Percentiles rank a stretch among this genome's conserved stretches.
Conservation (phyloP, 2,329 filamentous ascomycete species). For the Fusarium coicis region DNA sequence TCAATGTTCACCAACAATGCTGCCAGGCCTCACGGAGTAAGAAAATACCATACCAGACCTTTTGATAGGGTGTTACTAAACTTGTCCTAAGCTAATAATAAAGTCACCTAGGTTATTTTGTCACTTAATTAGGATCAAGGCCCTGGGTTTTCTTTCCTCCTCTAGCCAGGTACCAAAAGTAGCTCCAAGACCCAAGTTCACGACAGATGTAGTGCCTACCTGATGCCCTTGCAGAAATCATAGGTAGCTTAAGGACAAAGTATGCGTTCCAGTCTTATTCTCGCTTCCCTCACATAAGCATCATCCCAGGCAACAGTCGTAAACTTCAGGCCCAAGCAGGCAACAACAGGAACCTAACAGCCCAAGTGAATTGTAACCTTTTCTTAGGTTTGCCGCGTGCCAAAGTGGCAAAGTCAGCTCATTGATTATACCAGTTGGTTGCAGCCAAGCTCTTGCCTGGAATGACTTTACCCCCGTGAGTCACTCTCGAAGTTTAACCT, state of each 20-base stretch:
- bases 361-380: not conserved
- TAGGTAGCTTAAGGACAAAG: not conserved
- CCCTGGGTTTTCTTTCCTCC: too few species aligned
- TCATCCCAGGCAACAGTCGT: constrained; percentile 3
- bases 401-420: not conserved
- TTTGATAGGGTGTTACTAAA: too few species aligned
- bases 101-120: too few species aligned
- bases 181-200: not conserved
- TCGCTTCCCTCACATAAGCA: not conserved
- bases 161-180: too few species aligned
- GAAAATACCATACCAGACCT: too few species aligned
- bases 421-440: not conserved
- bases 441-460: not conserved
- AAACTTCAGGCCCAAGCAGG: constrained; percentile 13
- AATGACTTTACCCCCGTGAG: not conserved
- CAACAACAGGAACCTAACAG: not conserved
- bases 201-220: not conserved
- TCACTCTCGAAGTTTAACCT: constrained; percentile 1
- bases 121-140: too few species aligned
- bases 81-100: too few species aligned
- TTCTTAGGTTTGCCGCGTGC: not conserved
- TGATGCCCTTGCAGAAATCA: not conserved
- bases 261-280: not conserved
- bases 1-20: not conserved
- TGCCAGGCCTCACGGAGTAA: not conserved